Percentiles rank a stretch among this genome's conserved stretches.
Evolutionary conservation across 2,329 filamentous ascomycete genomes (phyloP).

Genomic region (Hymenoscyphus linearis): DNA sequence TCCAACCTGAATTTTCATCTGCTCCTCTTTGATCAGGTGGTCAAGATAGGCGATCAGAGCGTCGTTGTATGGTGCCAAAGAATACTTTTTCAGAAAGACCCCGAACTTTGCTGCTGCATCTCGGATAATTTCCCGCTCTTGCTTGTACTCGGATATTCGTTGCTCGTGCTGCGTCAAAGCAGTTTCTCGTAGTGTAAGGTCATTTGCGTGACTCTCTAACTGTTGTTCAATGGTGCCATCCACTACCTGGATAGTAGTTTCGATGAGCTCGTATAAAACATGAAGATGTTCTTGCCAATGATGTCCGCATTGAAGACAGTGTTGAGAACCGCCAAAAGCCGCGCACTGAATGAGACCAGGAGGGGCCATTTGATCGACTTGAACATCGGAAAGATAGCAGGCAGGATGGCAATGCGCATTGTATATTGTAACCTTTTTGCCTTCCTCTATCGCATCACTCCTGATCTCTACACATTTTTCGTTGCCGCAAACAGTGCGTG

Average conservation of each 20-base stretch:
- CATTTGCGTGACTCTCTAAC: slow-evolving; percentile 24
- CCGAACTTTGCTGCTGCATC: slow-evolving; percentile 35
- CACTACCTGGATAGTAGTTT: slow-evolving; percentile 21
- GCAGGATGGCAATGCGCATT: slow-evolving; percentile 31
- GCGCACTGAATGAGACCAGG: slow-evolving; percentile 27
- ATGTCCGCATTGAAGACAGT: slow-evolving; percentile 31
- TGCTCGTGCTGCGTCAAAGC: slow-evolving; percentile 25
- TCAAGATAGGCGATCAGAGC: slow-evolving; percentile 37
- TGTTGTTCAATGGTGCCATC: slow-evolving; percentile 26
- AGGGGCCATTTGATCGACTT: slow-evolving; percentile 24
- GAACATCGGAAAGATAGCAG: slow-evolving; percentile 30
- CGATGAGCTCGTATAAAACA: slow-evolving; percentile 30
- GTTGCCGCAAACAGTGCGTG: slow-evolving; percentile 33
- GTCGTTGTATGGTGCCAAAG: slow-evolving; percentile 38
- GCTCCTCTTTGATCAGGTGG: slow-evolving; percentile 35
- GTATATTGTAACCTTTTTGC: slow-evolving; percentile 22
- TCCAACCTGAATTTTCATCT: slow-evolving; percentile 31
- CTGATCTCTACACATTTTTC: background rate
- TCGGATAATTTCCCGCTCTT: slow-evolving; percentile 33
- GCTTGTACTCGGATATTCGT: slow-evolving; percentile 29
- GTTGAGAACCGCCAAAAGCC: slow-evolving; percentile 23
- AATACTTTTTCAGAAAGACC: slow-evolving; percentile 35
- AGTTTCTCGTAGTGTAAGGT: slow-evolving; percentile 24
- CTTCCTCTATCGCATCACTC: slow-evolving; percentile 3
- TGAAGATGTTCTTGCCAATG: slow-evolving; percentile 36